phyloP scores from a whole-genome alignment of 2,329 filamentous ascomycete species.

The Gnomoniopsis sp. region DNA sequence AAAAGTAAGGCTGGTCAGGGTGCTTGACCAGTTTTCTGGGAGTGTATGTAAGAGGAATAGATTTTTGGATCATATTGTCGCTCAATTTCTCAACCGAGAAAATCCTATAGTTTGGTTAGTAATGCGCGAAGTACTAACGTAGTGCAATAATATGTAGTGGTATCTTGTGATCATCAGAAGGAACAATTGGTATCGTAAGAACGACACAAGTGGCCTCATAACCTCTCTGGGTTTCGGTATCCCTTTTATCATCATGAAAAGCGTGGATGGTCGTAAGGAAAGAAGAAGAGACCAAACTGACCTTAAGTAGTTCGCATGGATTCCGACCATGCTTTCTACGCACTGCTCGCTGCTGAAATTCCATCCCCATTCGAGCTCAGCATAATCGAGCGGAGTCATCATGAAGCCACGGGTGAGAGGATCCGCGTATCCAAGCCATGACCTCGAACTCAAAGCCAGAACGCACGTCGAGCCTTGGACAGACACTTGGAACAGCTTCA shows the following conservation, averaged over 20 bases:
- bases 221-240: conserved; percentile 51
- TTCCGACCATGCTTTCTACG: conserved; percentile 88
- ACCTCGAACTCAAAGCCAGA: conserved; percentile 83
- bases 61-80: conserved; percentile 82
- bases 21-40: conserved; percentile 85
- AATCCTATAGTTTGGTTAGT: conserved; percentile 56
- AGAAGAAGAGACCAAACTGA: conserved; percentile 41
- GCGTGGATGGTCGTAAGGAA: conserved; percentile 30
- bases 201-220: conserved; percentile 51
- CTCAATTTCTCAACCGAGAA: conserved; percentile 86
- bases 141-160: neutral
- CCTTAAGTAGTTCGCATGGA: conserved; percentile 84
- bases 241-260: conserved; percentile 62
- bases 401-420: conserved; percentile 83
- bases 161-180: conserved; percentile 63
- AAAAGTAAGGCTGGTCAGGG: conserved; percentile 84
- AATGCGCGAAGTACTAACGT: neutral
- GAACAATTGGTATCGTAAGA: conserved; percentile 86
- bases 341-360: conserved; percentile 96
- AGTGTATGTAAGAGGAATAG: conserved; percentile 83
- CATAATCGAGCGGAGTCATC: conserved; percentile 87
- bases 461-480: conserved; percentile 83
- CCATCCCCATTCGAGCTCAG: conserved; percentile 87
- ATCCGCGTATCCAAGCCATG: conserved; percentile 96
- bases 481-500: conserved; percentile 86